These are phyloP conservation scores for Salvia rosmarinus DNA, from an alignment of 257 asterid species.

Conservation along the genomic window DNA sequence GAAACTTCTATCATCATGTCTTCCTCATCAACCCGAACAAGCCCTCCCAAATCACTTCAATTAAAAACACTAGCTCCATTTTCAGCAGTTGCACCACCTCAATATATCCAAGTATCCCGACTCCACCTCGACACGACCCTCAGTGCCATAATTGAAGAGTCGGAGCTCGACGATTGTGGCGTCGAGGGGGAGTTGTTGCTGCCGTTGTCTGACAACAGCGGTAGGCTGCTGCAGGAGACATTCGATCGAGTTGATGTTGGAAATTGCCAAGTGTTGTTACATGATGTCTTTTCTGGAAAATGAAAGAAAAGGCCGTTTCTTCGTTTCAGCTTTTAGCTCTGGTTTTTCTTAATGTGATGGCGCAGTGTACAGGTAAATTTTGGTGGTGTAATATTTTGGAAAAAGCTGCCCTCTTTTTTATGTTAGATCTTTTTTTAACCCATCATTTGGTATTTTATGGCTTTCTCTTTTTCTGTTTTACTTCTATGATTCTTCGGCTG, in stretches of 20 bases:
- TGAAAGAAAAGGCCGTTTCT: slow-evolving; percentile 13
- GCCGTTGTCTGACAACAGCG: background rate
- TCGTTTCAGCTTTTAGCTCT: background rate
- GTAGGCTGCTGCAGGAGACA: background rate
- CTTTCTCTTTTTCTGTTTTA: background rate
- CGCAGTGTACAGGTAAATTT: background rate
- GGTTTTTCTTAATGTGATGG: background rate
- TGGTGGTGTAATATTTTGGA: background rate
- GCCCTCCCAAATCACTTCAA: background rate
- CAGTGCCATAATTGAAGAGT: slow-evolving; percentile 28
- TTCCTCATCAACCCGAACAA: background rate
- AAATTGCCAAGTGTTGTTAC: slow-evolving; percentile 16
- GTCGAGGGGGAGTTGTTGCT: background rate
- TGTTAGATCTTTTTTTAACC: too few species aligned
- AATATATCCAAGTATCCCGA: slow-evolving; percentile 11
- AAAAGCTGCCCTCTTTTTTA: too few species aligned
- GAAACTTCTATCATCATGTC: background rate
- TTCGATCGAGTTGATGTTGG: slow-evolving; percentile 2
- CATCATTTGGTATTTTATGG: background rate
- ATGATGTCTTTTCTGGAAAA: slow-evolving; percentile 7
- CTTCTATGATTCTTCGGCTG: background rate
- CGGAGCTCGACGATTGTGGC: background rate
- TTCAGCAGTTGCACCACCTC: slow-evolving; percentile 36
- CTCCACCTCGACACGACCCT: slow-evolving; percentile 17
- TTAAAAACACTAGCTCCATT: slow-evolving; percentile 13